phyloP scores from a whole-genome alignment of 2,329 filamentous ascomycete genomes.

The Escovopsis sp. region DNA sequence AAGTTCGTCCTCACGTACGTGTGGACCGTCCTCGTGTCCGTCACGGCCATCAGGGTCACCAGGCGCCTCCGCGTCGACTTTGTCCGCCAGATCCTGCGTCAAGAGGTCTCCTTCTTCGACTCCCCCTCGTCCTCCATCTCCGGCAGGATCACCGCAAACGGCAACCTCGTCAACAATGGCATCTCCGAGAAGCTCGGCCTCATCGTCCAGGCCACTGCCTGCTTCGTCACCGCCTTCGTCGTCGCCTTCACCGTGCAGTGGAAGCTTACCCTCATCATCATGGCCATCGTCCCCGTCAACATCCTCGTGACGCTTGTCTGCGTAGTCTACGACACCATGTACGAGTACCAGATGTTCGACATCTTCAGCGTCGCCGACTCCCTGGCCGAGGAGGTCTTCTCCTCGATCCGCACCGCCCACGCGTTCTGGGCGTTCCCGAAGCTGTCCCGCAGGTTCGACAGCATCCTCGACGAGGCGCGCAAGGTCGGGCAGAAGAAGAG shows the following conservation, averaged over 20 bases:
- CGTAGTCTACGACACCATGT: constrained; percentile 23
- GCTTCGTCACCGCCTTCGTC: constrained; percentile 24
- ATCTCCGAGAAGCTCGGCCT: constrained; percentile 31
- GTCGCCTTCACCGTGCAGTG: constrained; percentile 26
- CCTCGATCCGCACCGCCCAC: constrained; percentile 33
- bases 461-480: constrained; percentile 25
- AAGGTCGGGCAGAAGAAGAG: constrained; percentile 28
- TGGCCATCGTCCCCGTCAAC: constrained; percentile 30
- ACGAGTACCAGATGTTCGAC: constrained; percentile 29
- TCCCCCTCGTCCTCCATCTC: constrained; percentile 27
- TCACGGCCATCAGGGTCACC: constrained; percentile 22
- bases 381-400: constrained; percentile 34
- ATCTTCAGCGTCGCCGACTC: constrained; percentile 27
- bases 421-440: constrained; percentile 34
- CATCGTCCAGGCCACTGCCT: constrained; percentile 25
- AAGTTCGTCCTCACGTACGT: constrained; percentile 40
- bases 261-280: constrained; percentile 29
- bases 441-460: constrained; percentile 26
- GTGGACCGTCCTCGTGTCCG: constrained; percentile 32
- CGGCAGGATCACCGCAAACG: constrained; percentile 32
- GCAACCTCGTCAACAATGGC: constrained; percentile 29
- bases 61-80: constrained; percentile 23
- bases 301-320: constrained; percentile 24
- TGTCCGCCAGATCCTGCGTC: constrained; percentile 24
- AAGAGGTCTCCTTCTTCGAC: constrained; percentile 44